Evolutionary conservation across 2,329 filamentous ascomycete genomes (phyloP).

Genomic region (Xylaria arbuscula): DNA sequence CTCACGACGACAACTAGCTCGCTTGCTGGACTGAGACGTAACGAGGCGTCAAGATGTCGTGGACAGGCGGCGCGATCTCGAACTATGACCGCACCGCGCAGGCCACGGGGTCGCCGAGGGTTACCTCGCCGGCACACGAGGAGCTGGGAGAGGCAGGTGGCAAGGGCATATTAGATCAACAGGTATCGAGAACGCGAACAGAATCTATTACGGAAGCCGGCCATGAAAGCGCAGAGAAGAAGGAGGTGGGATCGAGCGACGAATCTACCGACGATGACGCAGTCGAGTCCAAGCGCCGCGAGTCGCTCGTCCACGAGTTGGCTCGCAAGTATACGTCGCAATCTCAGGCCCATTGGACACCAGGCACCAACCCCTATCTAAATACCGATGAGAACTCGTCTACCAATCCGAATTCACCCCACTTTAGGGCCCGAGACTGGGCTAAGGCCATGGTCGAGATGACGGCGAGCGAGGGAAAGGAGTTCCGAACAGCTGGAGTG

Average conservation of each 20-base stretch:
- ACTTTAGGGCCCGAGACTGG: slow-evolving; percentile 69
- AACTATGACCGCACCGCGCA: slow-evolving; percentile 63
- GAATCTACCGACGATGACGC: slow-evolving; percentile 39
- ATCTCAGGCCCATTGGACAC: slow-evolving; percentile 52
- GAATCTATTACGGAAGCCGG: slow-evolving; percentile 29
- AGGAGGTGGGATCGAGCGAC: slow-evolving; percentile 32
- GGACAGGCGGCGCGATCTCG: slow-evolving; percentile 56
- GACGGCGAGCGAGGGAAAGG: slow-evolving; percentile 62
- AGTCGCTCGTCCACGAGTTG: slow-evolving; percentile 65
- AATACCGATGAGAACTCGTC: slow-evolving; percentile 59
- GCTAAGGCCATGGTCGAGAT: slow-evolving; percentile 68
- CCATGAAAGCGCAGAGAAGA: slow-evolving; percentile 44
- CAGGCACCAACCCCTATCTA: slow-evolving; percentile 63
- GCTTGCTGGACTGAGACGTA: slow-evolving; percentile 17
- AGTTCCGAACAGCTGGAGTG: slow-evolving; percentile 71
- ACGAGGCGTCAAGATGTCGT: slow-evolving; percentile 53
- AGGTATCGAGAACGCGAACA: slow-evolving; percentile 23
- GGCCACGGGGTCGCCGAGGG: slow-evolving; percentile 53
- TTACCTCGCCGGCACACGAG: slow-evolving; percentile 43
- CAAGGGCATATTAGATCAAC: neutral
- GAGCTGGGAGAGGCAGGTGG: slow-evolving; percentile 25
- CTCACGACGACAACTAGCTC: neutral
- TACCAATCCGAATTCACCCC: slow-evolving; percentile 63
- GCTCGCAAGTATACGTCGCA: slow-evolving; percentile 66
- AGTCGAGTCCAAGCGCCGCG: slow-evolving; percentile 48